Evolutionary conservation across 2,329 filamentous ascomycete genomes (phyloP), one percentile per base, ranked within the genome.

Genomic region (Fusarium decemcellulare): DNA sequence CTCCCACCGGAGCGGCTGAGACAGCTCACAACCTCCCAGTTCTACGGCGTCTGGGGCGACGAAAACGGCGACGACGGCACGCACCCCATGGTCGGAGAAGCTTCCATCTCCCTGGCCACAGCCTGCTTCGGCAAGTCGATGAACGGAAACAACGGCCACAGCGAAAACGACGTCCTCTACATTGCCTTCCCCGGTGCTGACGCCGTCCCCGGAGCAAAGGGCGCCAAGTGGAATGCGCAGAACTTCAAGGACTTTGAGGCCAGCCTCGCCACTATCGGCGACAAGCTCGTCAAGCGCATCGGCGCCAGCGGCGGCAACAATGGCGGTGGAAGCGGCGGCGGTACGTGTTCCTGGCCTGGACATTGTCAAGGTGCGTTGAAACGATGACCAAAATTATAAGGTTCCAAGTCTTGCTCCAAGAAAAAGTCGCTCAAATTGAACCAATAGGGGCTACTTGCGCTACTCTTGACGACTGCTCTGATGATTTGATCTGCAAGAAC

Each of bases 1-100:
- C 16, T 11, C 6, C 7, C 14, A 10, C 2, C 18, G 3, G 3
- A 14, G 18, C 1, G 1, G 14, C 2, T 2, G 7, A 7, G 12
- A 6, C 43, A 2, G 4, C n/a, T 55, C 8, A 55, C 3, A 57
- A n/a, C 2, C 11, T 43, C 8, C 1, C 52, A 86, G 83, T 80
- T 84, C 67, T 90, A 90, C 72, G 88, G 87, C 11, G 78, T 90
- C 52, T 91, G 87, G 88, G 88, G 87, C 18, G 88, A 91, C 67
- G 85, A 84, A 36, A 90, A 91, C 65, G 88, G 87, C 44, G 86
- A 83, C 50, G 83, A 85, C 52, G 82, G 83, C 3, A 62, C 74
- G 8, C 73, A 81, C 54, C 79, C 85, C 27, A 77, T 86, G 67
- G 83, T 87, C 0, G 88, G 88, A 39, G 88, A 91, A 69, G 83